A percentile compares a stretch with the other conserved stretches of the same genome.
Evolutionary conservation across 179 eudicot species (phyloP).

Genomic region (Pouteria campechiana): DNA sequence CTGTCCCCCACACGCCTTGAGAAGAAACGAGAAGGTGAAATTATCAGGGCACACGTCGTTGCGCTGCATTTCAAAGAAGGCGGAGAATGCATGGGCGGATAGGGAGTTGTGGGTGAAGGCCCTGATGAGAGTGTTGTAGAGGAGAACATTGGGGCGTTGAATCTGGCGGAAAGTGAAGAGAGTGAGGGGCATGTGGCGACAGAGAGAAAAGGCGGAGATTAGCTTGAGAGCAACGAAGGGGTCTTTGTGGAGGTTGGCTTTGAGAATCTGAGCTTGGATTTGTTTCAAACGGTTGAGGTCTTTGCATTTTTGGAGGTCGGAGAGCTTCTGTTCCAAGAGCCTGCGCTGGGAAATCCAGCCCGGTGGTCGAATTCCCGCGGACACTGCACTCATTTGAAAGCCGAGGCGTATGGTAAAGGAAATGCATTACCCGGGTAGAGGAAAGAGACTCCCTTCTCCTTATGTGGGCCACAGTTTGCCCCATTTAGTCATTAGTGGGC

Average conservation of each 20-base stretch:
- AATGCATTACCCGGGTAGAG: too few relatives aligned
- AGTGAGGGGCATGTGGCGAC: conserved; percentile 27
- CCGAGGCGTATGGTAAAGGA: too few relatives aligned
- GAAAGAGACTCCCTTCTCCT: too few relatives aligned
- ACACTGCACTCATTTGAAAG: too few relatives aligned
- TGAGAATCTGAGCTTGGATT: conserved; percentile 57
- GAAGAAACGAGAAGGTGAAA: conserved; percentile 24
- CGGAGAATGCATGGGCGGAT: conserved; percentile 12
- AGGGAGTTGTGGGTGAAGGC: conserved; percentile 18
- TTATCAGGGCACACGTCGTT: conserved; percentile 24
- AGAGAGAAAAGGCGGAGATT: conserved; percentile 51
- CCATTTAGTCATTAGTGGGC: too few relatives aligned
- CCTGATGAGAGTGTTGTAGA: conserved; percentile 29
- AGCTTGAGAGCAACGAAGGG: conserved; percentile 54
- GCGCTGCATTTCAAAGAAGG: conserved; percentile 20
- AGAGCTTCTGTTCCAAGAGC: conserved; percentile 42
- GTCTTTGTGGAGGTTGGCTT: conserved; percentile 45
- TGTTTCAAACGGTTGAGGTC: conserved; percentile 49
- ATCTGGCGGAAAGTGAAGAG: conserved; percentile 22
- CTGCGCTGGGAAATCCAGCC: conserved; percentile 54
- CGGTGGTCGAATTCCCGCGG: conserved; percentile 41
- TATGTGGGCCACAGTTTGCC: too few relatives aligned
- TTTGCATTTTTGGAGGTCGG: conserved; percentile 48
- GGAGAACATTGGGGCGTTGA: conserved; percentile 21
- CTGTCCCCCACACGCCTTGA: conserved; percentile 23